Base-by-base conservation (phyloP, 2,329 filamentous ascomycete species). In the Pseudogymnoascus sp. region DNA sequence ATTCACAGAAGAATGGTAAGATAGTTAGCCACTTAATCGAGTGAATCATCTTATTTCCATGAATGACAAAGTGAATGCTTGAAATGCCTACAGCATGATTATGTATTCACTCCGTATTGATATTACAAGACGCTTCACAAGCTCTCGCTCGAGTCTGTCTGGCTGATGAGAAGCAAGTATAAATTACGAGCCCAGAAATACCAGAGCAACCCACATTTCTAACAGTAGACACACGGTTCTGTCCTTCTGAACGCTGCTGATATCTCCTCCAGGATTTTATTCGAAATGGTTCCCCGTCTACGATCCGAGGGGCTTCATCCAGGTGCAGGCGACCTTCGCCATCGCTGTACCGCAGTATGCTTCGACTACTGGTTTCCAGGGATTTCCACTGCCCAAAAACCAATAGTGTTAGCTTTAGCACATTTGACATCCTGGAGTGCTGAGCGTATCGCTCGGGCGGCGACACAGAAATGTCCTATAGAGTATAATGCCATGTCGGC, bases 391-490 rank as follows among this genome's bases (percentile, higher is more conserved):
- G 33, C 29, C 16, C 49, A 35, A 16, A 55, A 55, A 33, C 49
- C 49, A 33, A 33, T 55, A 55, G 49, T 55, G 16, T 35, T 68
- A n/a, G 61, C 67, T 11, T 63, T 69, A 10, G 49, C 63, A 1
- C 64, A 66, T n/a, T 62, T 62, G 43, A 65, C 64, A 14, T 66
- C 67, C 6, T 70, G 68, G 68, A 66, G 65, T 11, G 68, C 67
- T 3, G 68, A 70, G n/a, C 63, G 52, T 12, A 68, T 70, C 49
- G 49, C 49, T 35, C 49, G 49, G 8, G 49, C 49, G 29, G 11
- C 29, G 49, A 14, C 59, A 7, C 26, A 62, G 23, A 61, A 49
- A 1, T 35, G 67, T 3, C 14, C 29, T 6, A 23, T 61, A 1
- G 6, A 52, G 6, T 60, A 26, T 16, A 19, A 41, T 4, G 2